Percentiles rank a stretch among this genome's conserved stretches.
phyloP scores from a whole-genome alignment of 257 asterid species.

The Scutellaria minor region DNA sequence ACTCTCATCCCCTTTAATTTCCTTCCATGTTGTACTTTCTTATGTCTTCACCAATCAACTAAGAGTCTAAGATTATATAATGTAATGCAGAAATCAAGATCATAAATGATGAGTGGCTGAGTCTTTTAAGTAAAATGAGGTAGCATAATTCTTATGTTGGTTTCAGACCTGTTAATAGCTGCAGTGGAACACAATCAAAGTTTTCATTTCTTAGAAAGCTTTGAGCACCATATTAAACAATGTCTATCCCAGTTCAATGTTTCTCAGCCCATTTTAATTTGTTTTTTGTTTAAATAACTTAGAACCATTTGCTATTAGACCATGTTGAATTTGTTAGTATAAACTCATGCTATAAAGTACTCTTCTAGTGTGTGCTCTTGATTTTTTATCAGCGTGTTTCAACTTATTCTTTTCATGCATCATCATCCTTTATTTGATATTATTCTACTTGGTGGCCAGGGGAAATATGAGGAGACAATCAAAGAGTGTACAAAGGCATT shows the following conservation, averaged over 20 bases:
- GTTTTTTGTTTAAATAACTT: neutral
- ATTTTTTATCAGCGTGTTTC: constrained; percentile 20
- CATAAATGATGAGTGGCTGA: constrained; percentile 13
- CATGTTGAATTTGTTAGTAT: neutral
- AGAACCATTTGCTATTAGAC: neutral
- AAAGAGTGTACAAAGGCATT: constrained; percentile 92
- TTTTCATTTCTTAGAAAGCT: neutral
- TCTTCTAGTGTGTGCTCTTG: neutral
- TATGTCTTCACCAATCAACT: neutral
- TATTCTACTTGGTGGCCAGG: constrained; percentile 51
- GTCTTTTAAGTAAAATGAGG: neutral
- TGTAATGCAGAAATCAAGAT: constrained; percentile 4
- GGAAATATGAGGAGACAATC: constrained; percentile 68
- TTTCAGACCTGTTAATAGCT: neutral
- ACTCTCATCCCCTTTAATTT: neutral
- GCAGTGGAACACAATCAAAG: neutral
- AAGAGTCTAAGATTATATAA: neutral
- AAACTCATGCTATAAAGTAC: neutral
- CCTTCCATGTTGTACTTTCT: neutral
- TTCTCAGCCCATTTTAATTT: neutral
- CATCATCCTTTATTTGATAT: constrained; percentile 32
- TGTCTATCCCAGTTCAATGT: constrained; percentile 10
- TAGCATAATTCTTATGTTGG: neutral
- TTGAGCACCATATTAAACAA: neutral
- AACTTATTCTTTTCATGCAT: constrained; percentile 34